Percentiles rank a stretch among this genome's conserved stretches.
Evolutionary conservation across 495 filamentous ascomycete genomes (phyloP).

Genomic region (Penicillium desertorum): DNA sequence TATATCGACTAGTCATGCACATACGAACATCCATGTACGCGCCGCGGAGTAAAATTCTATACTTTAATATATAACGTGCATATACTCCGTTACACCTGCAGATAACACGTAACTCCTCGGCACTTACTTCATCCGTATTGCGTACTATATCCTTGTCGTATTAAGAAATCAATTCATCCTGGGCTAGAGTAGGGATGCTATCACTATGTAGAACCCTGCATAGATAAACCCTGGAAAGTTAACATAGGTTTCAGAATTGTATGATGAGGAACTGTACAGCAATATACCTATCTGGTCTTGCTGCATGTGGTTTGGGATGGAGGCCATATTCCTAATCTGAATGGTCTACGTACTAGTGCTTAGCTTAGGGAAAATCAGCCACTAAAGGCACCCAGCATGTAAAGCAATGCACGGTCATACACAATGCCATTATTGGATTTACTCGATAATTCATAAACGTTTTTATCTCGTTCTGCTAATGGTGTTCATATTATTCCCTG

Average conservation of each 20-base stretch:
- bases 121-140: no score
- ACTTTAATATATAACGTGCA: not conserved
- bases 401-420: not conserved
- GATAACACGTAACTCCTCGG: not conserved
- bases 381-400: no score
- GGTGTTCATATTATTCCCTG: no score
- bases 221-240: not conserved
- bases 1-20: not conserved
- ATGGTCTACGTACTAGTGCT: not conserved
- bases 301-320: not conserved
- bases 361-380: not conserved
- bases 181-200: no score
- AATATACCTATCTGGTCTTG: not conserved
- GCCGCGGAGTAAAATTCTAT: not conserved
- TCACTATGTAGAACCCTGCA: no score
- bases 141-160: no score
- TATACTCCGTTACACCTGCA: not conserved
- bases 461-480: not conserved
- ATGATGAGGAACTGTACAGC: not conserved
- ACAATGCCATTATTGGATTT: not conserved
- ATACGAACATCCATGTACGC: not conserved
- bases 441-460: not conserved
- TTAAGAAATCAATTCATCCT: no score
- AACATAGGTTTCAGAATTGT: not conserved
- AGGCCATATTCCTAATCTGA: not conserved